Base-by-base conservation (phyloP, 768 basidiomycete species). In the Macrolepiota fuliginosa region DNA sequence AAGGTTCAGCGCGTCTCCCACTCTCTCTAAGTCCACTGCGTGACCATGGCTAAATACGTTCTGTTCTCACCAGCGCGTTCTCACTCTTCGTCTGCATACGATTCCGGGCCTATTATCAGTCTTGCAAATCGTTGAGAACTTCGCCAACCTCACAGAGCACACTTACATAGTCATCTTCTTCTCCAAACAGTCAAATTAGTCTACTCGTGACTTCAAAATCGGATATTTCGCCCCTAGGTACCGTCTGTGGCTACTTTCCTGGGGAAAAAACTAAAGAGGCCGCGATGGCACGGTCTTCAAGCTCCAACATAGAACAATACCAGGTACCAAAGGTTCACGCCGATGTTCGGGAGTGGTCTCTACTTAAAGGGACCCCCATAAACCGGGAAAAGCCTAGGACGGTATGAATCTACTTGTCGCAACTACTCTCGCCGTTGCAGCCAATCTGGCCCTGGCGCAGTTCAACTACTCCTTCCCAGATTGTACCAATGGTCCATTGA, bases 401-500 rank as follows among this genome's bases (percentile, higher is more conserved):
- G 27, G 32, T 12, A 61, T 61, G 60, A 57, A 54, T 29, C 47
- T 56, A 54, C 54, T 56, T n/a, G 19, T 29, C 32, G 36, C 46
- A 4, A 19, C 24, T 24, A 61, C 53, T 47, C 42, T 61, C 25
- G 27, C 53, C 10, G 15, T 47, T 29, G 45, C 29, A 19, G 35
- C 53, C 17, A 47, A 49, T 19, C 27, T 49, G n/a, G 53, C 45
- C 7, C 45, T 54, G 19, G 60, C 53, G 4, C 60, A 49, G 25
- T 58, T 72, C 52, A 66, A 64, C 12, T 79, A 75, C 59, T 66
- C 72, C 9, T 84, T 84, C 65, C 83, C 83, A 0, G 78, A 84
- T 65, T 85, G 84, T 53, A 65, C 68, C n/a, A 74, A 69, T 35
- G 78, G 74, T 0, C 82, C 82, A 2, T 72, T 85, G 61, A 76